Evolutionary conservation across 2,329 filamentous ascomycete species (phyloP), one percentile per base, ranked within the genome.

Genomic region (Calonectria multiphialidica): DNA sequence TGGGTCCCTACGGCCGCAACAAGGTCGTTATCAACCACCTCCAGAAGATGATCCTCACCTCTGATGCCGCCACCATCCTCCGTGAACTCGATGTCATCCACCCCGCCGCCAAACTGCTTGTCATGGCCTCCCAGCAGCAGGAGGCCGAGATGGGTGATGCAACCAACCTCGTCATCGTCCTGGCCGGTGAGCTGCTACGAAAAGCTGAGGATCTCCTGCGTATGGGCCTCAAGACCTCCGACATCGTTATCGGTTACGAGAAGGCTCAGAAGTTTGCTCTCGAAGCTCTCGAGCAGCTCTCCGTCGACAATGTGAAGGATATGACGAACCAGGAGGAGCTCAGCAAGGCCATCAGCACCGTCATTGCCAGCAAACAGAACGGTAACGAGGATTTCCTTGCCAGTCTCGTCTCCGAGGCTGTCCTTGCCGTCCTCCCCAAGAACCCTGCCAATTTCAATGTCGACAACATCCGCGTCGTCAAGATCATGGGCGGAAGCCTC

Each of bases 11-110:
- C 86, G 97, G 97, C 82, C 94, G 97, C 86, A 99, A 99, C 90
- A 99, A 99, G 89, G 96, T 99, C 83, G 95, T 99, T 87, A 98
- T 99, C 90, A 99, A 99, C 89, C 97, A 99, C 87, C 90, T 99
- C 75, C 95, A 98, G 86, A 99, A 99, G 90, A 98, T 99, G 97
- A 98, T 98, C 80, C 90, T 99, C 76, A 99, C 97, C 79, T 98
- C 96, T 73, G 97, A 99, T 83, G 97, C 97, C 76, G 97, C 97
- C 77, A 98, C 97, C 50, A 99, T 99, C 83, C 90, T 99, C 79
- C 93, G 95, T 82, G 97, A 99, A 88, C 92, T 99, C 84, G 97
- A 99, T 82, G 97, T 99, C 75, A 96, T 99, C 69, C 97, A 99
- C 88, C 97, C 97, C 74, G 97, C 97, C 70, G 97, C 97, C 64